phyloP scores from a whole-genome alignment of 2,329 filamentous ascomycete species.

The Calonectria pauciramosa region DNA sequence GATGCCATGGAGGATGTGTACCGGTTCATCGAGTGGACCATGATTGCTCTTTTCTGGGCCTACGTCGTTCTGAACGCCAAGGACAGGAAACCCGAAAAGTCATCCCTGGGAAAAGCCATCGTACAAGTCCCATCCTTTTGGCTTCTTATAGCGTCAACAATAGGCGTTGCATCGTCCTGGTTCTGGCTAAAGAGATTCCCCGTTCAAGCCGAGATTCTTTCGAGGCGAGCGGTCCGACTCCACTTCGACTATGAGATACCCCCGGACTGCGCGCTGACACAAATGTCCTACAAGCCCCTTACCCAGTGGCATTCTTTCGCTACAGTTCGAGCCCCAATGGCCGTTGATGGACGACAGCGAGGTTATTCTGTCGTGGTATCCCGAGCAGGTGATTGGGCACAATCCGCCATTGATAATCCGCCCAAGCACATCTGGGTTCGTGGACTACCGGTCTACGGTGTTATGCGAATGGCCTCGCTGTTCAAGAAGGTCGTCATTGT shows the following conservation, averaged over 20 bases:
- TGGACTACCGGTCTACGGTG: slow-evolving; percentile 76
- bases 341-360: slow-evolving; percentile 36
- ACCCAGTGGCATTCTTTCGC: slow-evolving; percentile 83
- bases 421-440: slow-evolving; percentile 76
- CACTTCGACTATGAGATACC: slow-evolving; percentile 76
- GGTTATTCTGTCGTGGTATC: slow-evolving; percentile 79
- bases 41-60: slow-evolving; percentile 75
- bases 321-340: slow-evolving; percentile 72
- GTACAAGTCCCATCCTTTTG: slow-evolving; percentile 67
- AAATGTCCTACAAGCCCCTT: slow-evolving; percentile 74
- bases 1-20: slow-evolving; percentile 79
- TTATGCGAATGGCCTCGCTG: slow-evolving; percentile 75
- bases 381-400: slow-evolving; percentile 82
- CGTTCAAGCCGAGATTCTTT: slow-evolving; percentile 77
- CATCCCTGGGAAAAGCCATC: slow-evolving; percentile 53
- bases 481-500: slow-evolving; percentile 78
- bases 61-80: slow-evolving; percentile 69
- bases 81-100: slow-evolving; percentile 51
- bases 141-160: slow-evolving; percentile 74
- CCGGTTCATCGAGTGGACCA: slow-evolving; percentile 78
- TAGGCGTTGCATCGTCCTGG: slow-evolving; percentile 80
- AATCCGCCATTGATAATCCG: slow-evolving; percentile 70
- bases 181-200: slow-evolving; percentile 75
- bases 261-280: slow-evolving; percentile 59
- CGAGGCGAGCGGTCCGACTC: slow-evolving; percentile 79